phyloP scores from a whole-genome alignment of 163 green algal genomes.

The Volvox carteri region DNA sequence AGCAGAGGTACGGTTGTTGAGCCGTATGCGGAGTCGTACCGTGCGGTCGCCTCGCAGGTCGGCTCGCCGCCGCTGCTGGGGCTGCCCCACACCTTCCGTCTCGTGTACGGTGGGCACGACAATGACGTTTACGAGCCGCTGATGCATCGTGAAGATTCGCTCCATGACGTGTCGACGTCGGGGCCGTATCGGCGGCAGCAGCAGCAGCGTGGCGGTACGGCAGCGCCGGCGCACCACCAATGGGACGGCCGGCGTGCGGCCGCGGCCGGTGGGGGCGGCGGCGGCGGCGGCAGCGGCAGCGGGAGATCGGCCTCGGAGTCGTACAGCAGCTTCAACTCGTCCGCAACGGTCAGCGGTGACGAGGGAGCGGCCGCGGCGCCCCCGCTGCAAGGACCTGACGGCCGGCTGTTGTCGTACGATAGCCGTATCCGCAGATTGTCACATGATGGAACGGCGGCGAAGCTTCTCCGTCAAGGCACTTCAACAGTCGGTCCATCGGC shows the following conservation, averaged over 20 bases:
- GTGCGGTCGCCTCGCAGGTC: too few relatives aligned
- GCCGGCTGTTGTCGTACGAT: background rate
- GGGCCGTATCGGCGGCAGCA: background rate
- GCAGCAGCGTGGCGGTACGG: background rate
- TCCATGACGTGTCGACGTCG: background rate
- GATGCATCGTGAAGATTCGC: background rate
- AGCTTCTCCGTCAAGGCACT: background rate
- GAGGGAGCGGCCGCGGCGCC: background rate
- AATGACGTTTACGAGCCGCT: background rate
- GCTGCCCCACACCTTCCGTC: background rate
- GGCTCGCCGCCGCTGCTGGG: background rate
- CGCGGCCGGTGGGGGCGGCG: background rate
- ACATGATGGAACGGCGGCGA: background rate
- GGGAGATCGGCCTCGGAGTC: background rate
- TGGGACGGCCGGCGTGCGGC: background rate
- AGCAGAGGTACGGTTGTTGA: background rate
- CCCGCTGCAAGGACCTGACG: background rate
- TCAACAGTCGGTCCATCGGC: background rate
- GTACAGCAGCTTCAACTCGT: background rate
- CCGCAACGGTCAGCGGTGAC: background rate
- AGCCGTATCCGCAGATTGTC: background rate
- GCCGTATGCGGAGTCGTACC: background rate
- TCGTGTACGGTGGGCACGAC: conserved; percentile 29
- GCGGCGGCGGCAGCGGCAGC: background rate
- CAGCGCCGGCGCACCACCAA: background rate